Conservation (phyloP, 805 yeast genomes). For the Brettanomyces bruxellensis region DNA sequence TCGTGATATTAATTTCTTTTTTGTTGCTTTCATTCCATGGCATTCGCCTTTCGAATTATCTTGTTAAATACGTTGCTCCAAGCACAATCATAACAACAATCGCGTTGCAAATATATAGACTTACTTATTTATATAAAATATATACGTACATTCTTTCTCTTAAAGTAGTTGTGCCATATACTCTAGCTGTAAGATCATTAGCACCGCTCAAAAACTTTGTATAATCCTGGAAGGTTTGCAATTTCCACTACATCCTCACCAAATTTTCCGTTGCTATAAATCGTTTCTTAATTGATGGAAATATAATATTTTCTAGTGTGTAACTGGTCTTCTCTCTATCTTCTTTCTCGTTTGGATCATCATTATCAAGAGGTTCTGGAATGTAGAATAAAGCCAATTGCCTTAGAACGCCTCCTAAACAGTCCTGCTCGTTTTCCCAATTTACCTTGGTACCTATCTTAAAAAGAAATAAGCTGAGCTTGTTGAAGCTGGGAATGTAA, state of each 20-base stretch:
- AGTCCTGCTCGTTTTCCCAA: constrained; percentile 60
- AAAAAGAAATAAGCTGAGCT: constrained; percentile 60
- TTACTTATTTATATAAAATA: neutral
- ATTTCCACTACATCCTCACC: constrained; percentile 61
- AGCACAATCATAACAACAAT: too few relatives aligned
- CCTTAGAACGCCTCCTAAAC: constrained; percentile 54
- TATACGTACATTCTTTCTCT: neutral
- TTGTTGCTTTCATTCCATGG: neutral
- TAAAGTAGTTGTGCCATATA: too few relatives aligned
- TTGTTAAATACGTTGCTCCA: too few relatives aligned
- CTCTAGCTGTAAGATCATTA: constrained; percentile 15
- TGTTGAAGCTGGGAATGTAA: constrained; percentile 51
- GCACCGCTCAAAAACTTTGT: constrained; percentile 89
- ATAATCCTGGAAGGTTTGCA: constrained; percentile 86
- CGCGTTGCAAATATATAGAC: too few relatives aligned
- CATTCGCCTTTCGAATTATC: too few relatives aligned
- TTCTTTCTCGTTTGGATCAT: constrained; percentile 17
- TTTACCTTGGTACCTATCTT: constrained; percentile 50
- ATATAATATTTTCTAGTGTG: constrained; percentile 46
- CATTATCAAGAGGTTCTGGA: constrained; percentile 17
- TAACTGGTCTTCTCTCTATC: constrained; percentile 22
- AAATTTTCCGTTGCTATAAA: constrained; percentile 56
- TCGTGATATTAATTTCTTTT: neutral
- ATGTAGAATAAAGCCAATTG: constrained; percentile 66
- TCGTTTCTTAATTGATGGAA: constrained; percentile 55